phyloP scores from a whole-genome alignment of 129 eudicot species.

The sunflower (Helianthus annuus) region DNA sequence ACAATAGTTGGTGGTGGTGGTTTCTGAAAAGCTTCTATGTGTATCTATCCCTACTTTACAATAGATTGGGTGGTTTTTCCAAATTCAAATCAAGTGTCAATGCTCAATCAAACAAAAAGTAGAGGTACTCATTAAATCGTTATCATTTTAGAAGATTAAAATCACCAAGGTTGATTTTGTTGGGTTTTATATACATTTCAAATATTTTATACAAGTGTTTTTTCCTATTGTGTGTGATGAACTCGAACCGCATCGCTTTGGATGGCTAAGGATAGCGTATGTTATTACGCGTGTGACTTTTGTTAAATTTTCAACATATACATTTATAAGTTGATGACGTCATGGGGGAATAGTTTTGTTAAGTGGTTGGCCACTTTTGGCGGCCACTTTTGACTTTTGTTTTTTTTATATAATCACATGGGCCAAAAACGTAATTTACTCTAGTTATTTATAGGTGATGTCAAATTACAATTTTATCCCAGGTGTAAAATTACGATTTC shows the following conservation, averaged over 20 bases:
- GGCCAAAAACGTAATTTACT: too few species aligned
- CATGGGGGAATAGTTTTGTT: too few species aligned
- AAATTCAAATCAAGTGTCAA: conserved; percentile 10
- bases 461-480: too few species aligned
- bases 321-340: too few species aligned
- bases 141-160: neutral
- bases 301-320: too few species aligned
- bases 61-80: conserved; percentile 3
- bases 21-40: conserved; percentile 23
- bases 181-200: neutral
- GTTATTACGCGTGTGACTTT: neutral
- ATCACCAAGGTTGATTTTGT: neutral
- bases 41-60: conserved; percentile 23
- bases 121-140: neutral
- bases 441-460: too few species aligned
- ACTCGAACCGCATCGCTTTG: neutral
- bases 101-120: conserved; percentile 14
- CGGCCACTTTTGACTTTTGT: too few species aligned
- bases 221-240: neutral
- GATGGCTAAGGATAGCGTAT: neutral
- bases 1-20: conserved; percentile 35
- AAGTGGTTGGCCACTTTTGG: too few species aligned
- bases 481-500: too few species aligned
- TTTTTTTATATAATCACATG: too few species aligned
- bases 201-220: neutral